Evolutionary conservation across 1,139 yeast species (phyloP).

Genomic region (Chernovozyma aurita): DNA sequence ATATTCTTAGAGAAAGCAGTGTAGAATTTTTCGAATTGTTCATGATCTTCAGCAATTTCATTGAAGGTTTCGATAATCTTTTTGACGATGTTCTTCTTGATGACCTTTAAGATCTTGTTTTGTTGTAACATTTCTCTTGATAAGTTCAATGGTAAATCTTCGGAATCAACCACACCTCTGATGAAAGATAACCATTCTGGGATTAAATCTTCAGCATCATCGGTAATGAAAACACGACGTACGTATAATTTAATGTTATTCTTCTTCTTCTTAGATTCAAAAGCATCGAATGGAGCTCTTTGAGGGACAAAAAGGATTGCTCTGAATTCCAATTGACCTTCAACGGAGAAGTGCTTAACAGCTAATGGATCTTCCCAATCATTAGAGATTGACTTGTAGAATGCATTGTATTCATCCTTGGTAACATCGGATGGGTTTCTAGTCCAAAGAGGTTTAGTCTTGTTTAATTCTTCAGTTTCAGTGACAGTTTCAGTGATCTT

Average conservation of each 20-base stretch:
- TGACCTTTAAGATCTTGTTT: conserved; percentile 99
- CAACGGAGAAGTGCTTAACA: conserved; percentile 99
- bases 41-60: conserved; percentile 98
- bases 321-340: conserved; percentile 99
- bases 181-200: conserved; percentile 99
- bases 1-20: conserved; percentile 96
- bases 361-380: conserved; percentile 99
- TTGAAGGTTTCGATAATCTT: conserved; percentile 97
- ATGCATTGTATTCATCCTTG: conserved; percentile 98
- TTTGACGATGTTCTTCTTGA: conserved; percentile 98
- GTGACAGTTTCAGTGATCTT: conserved; percentile 82
- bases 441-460: conserved; percentile 99
- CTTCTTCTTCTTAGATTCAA: conserved; percentile 98
- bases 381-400: conserved; percentile 98
- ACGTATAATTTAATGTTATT: conserved; percentile 98
- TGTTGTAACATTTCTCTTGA: conserved; percentile 99
- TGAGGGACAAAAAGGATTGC: conserved; percentile 97
- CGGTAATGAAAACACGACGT: conserved; percentile 99
- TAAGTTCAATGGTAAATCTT: conserved; percentile 98
- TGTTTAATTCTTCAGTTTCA: conserved; percentile 96
- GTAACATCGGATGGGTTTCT: conserved; percentile 97
- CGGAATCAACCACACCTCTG: conserved; percentile 99
- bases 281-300: conserved; percentile 99
- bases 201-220: conserved; percentile 97
- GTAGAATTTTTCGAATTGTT: conserved; percentile 98